Percentiles rank a stretch among this genome's conserved stretches.
Evolutionary conservation across 78 protist species (phyloP).

Genomic region (Dictyostelium intermedium): DNA sequence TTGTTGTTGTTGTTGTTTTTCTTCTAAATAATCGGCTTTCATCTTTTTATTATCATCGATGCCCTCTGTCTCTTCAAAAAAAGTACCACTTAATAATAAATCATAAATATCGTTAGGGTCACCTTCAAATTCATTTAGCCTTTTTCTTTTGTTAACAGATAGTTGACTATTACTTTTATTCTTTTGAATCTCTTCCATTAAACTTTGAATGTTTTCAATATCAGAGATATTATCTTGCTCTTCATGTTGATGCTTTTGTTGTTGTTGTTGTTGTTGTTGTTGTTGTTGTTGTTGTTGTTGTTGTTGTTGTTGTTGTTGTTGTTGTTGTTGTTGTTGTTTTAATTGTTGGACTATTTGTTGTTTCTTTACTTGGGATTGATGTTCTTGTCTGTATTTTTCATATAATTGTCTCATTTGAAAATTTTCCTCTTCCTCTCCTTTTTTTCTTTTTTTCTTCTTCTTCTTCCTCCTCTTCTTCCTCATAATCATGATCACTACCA

Average conservation of each 20-base stretch:
- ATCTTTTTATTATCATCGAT: not conserved
- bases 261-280: not conserved
- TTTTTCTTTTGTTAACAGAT: not conserved
- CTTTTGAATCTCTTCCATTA: constrained; percentile 12
- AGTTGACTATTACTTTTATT: not conserved
- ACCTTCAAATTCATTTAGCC: not conserved
- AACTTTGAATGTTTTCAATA: not conserved
- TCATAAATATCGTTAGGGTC: not conserved
- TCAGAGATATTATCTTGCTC: not conserved
- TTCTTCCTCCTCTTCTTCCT: not conserved
- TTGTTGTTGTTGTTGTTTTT: not conserved
- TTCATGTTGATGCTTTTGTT: not conserved
- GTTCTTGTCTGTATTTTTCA: not conserved
- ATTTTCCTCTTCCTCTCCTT: not conserved
- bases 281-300: not conserved
- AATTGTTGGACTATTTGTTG: not conserved
- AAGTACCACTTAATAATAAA: not conserved
- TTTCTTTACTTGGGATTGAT: not conserved
- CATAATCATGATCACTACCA: not conserved
- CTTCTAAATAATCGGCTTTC: not conserved
- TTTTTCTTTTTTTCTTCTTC: not conserved
- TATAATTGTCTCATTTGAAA: not conserved
- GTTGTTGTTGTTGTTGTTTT: not conserved
- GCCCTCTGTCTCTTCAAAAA: not conserved
- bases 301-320: not conserved